These are phyloP conservation scores for Chaetomium cochliodes DNA, from an alignment of 495 filamentous ascomycete species.

Conservation along the genomic window DNA sequence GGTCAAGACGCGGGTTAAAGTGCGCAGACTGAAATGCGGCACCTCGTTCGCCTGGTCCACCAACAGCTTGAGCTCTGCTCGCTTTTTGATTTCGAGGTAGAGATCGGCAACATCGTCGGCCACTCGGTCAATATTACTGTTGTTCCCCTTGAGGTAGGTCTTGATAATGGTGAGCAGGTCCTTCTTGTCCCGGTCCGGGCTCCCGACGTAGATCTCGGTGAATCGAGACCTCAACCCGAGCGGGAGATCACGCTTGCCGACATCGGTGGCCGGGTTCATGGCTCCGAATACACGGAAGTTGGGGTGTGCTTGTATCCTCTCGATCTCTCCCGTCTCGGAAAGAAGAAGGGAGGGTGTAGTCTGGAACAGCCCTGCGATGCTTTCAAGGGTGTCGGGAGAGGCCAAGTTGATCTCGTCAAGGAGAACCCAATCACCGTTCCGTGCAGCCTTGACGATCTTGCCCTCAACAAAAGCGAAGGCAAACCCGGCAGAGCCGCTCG, in stretches of 20 bases:
- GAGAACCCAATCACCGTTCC: conserved; percentile 96
- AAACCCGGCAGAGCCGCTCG: conserved; percentile 74
- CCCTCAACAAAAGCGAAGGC: conserved; percentile 96
- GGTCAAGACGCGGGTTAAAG: conserved; percentile 82
- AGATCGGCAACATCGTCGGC: conserved; percentile 76
- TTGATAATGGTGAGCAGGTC: conserved; percentile 82
- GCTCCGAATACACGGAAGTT: conserved; percentile 96
- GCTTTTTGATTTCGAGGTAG: conserved; percentile 80
- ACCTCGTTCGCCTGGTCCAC: conserved; percentile 92
- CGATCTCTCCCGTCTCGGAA: conserved; percentile 86
- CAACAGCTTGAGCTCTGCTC: conserved; percentile 75
- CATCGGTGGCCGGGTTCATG: conserved; percentile 98
- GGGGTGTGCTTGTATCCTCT: conserved; percentile 83
- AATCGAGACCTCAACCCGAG: conserved; percentile 67
- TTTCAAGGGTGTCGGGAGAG: conserved; percentile 89
- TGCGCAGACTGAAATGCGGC: conserved; percentile 94
- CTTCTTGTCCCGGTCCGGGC: conserved; percentile 78
- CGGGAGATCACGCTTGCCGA: conserved; percentile 91
- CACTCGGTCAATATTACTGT: conserved; percentile 61
- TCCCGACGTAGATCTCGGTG: conserved; percentile 88
- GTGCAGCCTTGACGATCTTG: conserved; percentile 84
- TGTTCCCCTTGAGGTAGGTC: conserved; percentile 73
- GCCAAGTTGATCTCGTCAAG: conserved; percentile 94
- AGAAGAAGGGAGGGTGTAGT: conserved; percentile 79
- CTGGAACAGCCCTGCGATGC: conserved; percentile 81